Evolutionary conservation across 140 eudicot genomes (phyloP).

Genomic region (Artemisia princeps): DNA sequence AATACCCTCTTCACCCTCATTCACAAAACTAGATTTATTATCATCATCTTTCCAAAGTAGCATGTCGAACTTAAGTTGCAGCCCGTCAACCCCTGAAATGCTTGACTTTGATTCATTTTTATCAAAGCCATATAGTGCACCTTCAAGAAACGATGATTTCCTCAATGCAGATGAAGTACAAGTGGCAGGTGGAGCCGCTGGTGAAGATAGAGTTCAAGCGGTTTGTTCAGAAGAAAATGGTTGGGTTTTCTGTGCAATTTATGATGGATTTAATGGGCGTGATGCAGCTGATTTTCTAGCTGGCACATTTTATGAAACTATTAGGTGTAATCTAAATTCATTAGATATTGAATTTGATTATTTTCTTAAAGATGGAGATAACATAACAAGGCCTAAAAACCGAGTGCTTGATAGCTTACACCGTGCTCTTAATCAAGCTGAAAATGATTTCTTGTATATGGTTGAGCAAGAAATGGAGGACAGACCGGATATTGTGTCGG

Average conservation of each 20-base stretch:
- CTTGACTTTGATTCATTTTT: slow-evolving; percentile 58
- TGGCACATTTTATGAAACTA: slow-evolving; percentile 79
- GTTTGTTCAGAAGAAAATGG: slow-evolving; percentile 96
- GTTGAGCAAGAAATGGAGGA: slow-evolving; percentile 99
- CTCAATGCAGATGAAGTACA: slow-evolving; percentile 73
- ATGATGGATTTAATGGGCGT: slow-evolving; percentile 94
- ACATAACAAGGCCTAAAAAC: slow-evolving; percentile 29
- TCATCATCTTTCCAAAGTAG: slow-evolving; percentile 79
- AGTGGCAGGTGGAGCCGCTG: slow-evolving; percentile 99
- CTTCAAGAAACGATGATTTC: slow-evolving; percentile 68
- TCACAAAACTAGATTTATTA: slow-evolving; percentile 63
- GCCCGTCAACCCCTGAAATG: slow-evolving; percentile 64
- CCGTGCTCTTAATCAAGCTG: slow-evolving; percentile 71
- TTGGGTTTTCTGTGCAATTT: slow-evolving; percentile 81
- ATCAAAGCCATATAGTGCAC: slow-evolving; percentile 53
- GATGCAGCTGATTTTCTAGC: slow-evolving; percentile 97
- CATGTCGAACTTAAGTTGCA: slow-evolving; percentile 71
- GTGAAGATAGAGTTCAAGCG: slow-evolving; percentile 93
- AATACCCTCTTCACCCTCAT: slow-evolving; percentile 82
- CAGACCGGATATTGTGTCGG: slow-evolving; percentile 86
- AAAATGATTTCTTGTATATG: slow-evolving; percentile 76
- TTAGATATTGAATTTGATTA: slow-evolving; percentile 53
- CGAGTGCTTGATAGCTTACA: slow-evolving; percentile 73
- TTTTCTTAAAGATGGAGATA: slow-evolving; percentile 21
- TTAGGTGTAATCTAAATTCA: slow-evolving; percentile 59